Evolutionary conservation across 2,329 filamentous ascomycete genomes (phyloP).

Genomic region (Diaporthe citrichinensis): DNA sequence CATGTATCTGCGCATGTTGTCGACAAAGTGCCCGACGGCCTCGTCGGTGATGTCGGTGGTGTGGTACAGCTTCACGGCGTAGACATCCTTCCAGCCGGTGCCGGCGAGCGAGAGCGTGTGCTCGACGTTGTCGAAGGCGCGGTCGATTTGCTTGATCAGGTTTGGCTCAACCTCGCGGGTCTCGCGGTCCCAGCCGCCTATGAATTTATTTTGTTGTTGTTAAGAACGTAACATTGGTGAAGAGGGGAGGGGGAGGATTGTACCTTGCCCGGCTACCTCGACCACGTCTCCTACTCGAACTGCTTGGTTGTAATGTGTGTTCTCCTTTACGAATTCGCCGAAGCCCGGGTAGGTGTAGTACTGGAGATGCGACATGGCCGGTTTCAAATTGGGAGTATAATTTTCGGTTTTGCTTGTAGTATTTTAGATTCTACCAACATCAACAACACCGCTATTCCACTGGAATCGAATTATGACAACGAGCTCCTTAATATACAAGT

Average conservation of each 20-base stretch:
- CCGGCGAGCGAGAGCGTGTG: constrained; percentile 6
- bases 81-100: neutral
- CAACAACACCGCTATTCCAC: neutral
- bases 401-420: neutral
- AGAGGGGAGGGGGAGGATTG: neutral
- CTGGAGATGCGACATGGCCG: constrained; percentile 6
- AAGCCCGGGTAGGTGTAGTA: constrained; percentile 18
- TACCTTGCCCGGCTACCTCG: constrained; percentile 19
- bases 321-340: constrained; percentile 13
- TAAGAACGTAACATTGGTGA: too few species aligned
- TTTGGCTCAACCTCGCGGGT: constrained; percentile 7
- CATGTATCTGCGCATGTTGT: constrained; percentile 13
- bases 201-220: too few species aligned
- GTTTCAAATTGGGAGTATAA: neutral
- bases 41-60: constrained; percentile 1
- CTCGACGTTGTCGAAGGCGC: constrained; percentile 18
- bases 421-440: neutral
- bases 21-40: neutral
- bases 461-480: neutral
- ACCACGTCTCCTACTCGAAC: constrained; percentile 5
- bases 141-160: constrained; percentile 7
- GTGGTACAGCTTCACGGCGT: constrained; percentile 24
- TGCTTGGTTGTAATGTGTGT: constrained; percentile 24
- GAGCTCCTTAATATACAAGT: neutral
- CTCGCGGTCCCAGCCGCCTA: constrained; percentile 11